These are phyloP conservation scores for Kockovaella imperatae DNA, from an alignment of 768 basidiomycete genomes.

Conservation along the genomic window DNA sequence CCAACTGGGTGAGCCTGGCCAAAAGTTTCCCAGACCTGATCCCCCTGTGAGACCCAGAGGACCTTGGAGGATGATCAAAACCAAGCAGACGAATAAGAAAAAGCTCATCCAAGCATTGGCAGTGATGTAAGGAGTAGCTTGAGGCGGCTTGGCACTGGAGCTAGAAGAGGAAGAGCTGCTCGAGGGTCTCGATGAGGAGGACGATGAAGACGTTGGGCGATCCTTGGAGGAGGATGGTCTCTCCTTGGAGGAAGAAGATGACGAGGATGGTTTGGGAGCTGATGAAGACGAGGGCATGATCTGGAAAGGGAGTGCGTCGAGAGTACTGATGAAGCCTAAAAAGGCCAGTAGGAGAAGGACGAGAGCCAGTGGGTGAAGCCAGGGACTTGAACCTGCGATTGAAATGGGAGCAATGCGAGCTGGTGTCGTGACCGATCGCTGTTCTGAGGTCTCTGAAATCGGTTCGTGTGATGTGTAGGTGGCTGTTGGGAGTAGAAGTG, in stretches of 20 bases:
- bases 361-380: neutral
- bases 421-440: too few relatives aligned
- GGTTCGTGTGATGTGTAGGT: too few relatives aligned
- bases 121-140: constrained; percentile 23
- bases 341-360: constrained; percentile 10
- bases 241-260: constrained; percentile 2
- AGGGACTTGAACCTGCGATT: too few relatives aligned
- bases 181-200: constrained; percentile 8
- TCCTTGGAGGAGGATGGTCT: constrained; percentile 1
- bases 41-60: constrained; percentile 29
- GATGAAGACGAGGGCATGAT: constrained; percentile 4
- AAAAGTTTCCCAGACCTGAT: neutral
- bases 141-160: constrained; percentile 9
- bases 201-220: constrained; percentile 18
- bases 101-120: constrained; percentile 39
- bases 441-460: too few relatives aligned
- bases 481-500: too few relatives aligned
- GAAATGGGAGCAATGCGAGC: too few relatives aligned
- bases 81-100: constrained; percentile 36
- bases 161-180: constrained; percentile 11
- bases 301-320: constrained; percentile 10
- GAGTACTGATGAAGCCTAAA: constrained; percentile 11
- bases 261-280: constrained; percentile 2
- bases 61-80: constrained; percentile 38
- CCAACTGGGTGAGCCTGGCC: neutral